phyloP scores from a whole-genome alignment of 768 basidiomycete genomes.

The Porpolomopsis calyptriformis region DNA sequence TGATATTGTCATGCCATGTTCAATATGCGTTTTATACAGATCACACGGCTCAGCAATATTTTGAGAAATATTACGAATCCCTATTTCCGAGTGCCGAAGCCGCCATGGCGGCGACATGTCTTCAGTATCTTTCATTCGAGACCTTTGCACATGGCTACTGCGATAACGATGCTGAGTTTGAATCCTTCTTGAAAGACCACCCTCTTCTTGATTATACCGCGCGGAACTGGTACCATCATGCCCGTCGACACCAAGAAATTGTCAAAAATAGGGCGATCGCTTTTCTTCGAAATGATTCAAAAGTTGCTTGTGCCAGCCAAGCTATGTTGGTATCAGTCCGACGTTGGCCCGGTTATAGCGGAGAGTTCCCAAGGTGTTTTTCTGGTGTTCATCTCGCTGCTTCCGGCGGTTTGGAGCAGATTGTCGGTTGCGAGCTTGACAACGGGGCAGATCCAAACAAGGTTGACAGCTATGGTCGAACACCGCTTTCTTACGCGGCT shows the following conservation, averaged over 20 bases:
- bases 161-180: not conserved
- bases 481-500: no score
- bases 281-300: not conserved
- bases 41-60: slow-evolving; percentile 7
- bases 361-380: not conserved
- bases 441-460: slow-evolving; percentile 1
- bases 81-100: not conserved
- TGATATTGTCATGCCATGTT: not conserved
- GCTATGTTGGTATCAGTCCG: not conserved
- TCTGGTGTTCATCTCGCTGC: slow-evolving; percentile 4
- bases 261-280: not conserved
- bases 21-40: not conserved
- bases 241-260: no score
- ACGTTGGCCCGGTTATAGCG: not conserved
- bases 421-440: slow-evolving; percentile 2
- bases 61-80: not conserved
- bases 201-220: slow-evolving; percentile 6
- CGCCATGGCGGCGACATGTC: not conserved
- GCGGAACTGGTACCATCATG: slow-evolving; percentile 7
- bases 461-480: slow-evolving; percentile 3
- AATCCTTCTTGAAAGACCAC: not conserved
- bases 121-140: not conserved
- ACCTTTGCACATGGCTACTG: no score
- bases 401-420: slow-evolving; percentile 3
- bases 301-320: not conserved